Percentiles rank a stretch among this genome's conserved stretches.
phyloP scores from a whole-genome alignment of 164 flowering plant genomes.

The Annona squamosa region DNA sequence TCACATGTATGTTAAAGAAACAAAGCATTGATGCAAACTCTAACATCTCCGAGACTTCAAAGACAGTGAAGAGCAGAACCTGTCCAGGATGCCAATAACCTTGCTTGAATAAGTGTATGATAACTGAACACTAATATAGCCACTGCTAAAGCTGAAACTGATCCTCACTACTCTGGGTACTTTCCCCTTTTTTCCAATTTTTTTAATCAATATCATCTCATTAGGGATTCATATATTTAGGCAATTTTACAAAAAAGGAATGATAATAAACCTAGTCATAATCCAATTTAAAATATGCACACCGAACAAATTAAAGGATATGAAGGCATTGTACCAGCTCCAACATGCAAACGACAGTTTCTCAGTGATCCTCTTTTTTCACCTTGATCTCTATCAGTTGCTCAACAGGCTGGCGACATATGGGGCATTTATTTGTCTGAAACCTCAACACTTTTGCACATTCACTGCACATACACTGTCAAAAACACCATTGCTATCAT shows the following conservation, averaged over 20 bases:
- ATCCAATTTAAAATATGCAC: not conserved
- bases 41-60: too few relatives aligned
- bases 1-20: too few relatives aligned
- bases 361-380: slow-evolving; percentile 15
- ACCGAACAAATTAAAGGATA: not conserved
- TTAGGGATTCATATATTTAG: too few relatives aligned
- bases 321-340: slow-evolving; percentile 2
- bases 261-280: not conserved
- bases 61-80: too few relatives aligned
- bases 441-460: slow-evolving; percentile 71
- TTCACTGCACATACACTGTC: slow-evolving; percentile 81
- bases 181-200: not conserved
- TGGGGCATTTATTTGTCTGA: slow-evolving; percentile 75
- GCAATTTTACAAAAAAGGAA: not conserved
- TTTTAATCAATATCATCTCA: not conserved
- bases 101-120: too few relatives aligned
- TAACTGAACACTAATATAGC: too few relatives aligned
- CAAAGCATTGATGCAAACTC: too few relatives aligned
- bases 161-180: too few relatives aligned
- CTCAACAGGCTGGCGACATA: slow-evolving; percentile 75
- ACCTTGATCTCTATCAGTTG: slow-evolving; percentile 72
- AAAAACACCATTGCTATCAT: slow-evolving; percentile 12
- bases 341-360: not conserved
- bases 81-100: too few relatives aligned
- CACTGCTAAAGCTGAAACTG: too few relatives aligned